Conservation (phyloP, 2,329 filamentous ascomycete species). For the Xylariaceae sp. region DNA sequence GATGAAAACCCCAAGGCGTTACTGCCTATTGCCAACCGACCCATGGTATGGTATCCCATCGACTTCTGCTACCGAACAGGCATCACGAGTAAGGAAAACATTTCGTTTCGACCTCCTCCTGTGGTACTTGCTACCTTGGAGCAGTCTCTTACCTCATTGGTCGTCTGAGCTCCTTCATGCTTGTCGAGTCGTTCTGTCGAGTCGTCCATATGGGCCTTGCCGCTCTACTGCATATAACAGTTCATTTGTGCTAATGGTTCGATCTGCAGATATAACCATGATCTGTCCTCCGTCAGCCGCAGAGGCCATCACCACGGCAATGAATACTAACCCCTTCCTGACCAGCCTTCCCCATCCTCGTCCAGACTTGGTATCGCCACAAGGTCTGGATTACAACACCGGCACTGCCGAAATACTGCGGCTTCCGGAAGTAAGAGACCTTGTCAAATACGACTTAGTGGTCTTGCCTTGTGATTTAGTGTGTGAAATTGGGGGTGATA, state of each 20-base stretch:
- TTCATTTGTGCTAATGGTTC: slow-evolving; percentile 9
- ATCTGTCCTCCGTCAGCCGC: slow-evolving; percentile 62
- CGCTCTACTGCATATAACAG: neutral
- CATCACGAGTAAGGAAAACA: slow-evolving; percentile 58
- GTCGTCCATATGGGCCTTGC: neutral
- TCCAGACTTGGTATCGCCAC: slow-evolving; percentile 72
- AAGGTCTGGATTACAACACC: slow-evolving; percentile 72
- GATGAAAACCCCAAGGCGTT: slow-evolving; percentile 79
- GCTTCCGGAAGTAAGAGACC: slow-evolving; percentile 73
- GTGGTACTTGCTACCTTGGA: neutral
- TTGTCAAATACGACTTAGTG: slow-evolving; percentile 80
- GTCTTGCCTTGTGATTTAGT: slow-evolving; percentile 91
- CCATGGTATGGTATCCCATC: slow-evolving; percentile 86
- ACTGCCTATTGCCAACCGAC: slow-evolving; percentile 75
- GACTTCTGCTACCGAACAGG: slow-evolving; percentile 82
- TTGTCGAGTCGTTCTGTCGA: neutral
- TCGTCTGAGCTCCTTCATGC: neutral
- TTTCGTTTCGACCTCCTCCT: neutral
- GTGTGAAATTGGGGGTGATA: slow-evolving; percentile 80
- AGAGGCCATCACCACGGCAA: slow-evolving; percentile 62
- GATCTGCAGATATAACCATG: slow-evolving; percentile 54
- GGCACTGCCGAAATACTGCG: slow-evolving; percentile 87
- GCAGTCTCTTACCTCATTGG: neutral
- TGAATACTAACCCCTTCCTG: slow-evolving; percentile 74
- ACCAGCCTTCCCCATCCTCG: slow-evolving; percentile 69